Percentiles rank a stretch among this genome's conserved stretches.
These are phyloP conservation scores for Rhodocollybia butyracea DNA, from an alignment of 768 basidiomycete species.

Conservation along the genomic window DNA sequence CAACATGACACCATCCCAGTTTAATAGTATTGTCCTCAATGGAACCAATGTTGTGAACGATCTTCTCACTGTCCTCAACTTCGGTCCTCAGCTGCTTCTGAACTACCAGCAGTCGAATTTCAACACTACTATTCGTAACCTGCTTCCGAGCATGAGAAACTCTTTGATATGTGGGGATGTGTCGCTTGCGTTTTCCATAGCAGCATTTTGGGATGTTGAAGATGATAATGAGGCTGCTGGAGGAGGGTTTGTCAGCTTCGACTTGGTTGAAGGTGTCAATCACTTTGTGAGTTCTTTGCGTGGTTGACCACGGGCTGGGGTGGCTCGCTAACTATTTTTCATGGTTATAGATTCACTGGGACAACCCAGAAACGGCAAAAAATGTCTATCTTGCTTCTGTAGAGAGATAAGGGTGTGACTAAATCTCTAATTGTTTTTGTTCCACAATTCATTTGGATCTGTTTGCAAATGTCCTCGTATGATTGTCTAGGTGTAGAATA, in stretches of 20 bases:
- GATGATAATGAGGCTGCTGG: constrained; percentile 12
- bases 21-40: constrained; percentile 13
- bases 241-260: constrained; percentile 10
- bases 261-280: constrained; percentile 16
- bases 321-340: neutral
- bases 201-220: constrained; percentile 15
- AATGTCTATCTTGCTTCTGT: no score
- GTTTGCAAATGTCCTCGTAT: no score
- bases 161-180: neutral
- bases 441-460: no score
- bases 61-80: neutral
- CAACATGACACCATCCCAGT: constrained; percentile 8
- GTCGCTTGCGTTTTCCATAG: constrained; percentile 6
- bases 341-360: neutral
- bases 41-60: constrained; percentile 7
- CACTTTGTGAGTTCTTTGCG: constrained; percentile 22
- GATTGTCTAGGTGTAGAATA: no score
- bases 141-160: neutral
- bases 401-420: no score
- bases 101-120: constrained; percentile 10
- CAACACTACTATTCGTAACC: constrained; percentile 7
- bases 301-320: no score
- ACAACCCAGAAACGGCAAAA: neutral
- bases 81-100: constrained; percentile 10
- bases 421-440: no score